Evolutionary conservation across 345 rosid genomes (phyloP), one percentile per base, ranked within the genome.

Genomic region (Bruguiera parviflora): DNA sequence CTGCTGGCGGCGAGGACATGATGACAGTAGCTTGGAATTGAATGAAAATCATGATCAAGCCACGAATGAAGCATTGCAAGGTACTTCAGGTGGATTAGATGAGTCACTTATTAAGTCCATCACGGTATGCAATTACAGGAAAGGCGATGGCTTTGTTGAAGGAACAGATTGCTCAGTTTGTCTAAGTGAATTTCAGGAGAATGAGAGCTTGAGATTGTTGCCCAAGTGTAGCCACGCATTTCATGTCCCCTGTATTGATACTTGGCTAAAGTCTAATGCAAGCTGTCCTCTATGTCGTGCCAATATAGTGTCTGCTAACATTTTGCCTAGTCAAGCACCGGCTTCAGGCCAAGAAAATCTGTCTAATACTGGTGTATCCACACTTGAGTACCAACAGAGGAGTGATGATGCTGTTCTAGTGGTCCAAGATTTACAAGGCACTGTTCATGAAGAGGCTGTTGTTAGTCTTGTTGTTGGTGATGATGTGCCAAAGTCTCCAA

Each of bases 201-300:
- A 89, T 13, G 97, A 92, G 82, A 87, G 80, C 73, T 64, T 90
- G 49, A 75, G 93, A 69, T 25, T 89, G 27, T 43, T 90, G 82
- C 98, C 98, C 0, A 89, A 89, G 53, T 92, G 98, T 52, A 85
- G 72, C 59, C 98, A 93, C 64, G 96, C 97, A 10, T 93, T 93
- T 69, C 98, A 93, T 71, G 79, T 93, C 10, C 88, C 89, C 25
- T 93, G 98, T 32, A 93, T 91, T 25, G 98, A 93, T 70, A 76
- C 96, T 25, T 93, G 98, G 98, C 73, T 93, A 6, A 89, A 79
- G 64, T 86, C 93, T 51, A 90, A 89, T 74, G 82, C 97, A 11
- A 93, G 78, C 29, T 93, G 98, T 58, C 98, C 97, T 5, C 94
- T 93, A 8, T 93, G 98, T 74, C 96, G 98, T 25, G 84, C 86